A percentile compares a stretch with the other conserved stretches of the same genome.
Conservation (phyloP, 768 basidiomycete genomes). For the Coprinopsis strossmayeri region DNA sequence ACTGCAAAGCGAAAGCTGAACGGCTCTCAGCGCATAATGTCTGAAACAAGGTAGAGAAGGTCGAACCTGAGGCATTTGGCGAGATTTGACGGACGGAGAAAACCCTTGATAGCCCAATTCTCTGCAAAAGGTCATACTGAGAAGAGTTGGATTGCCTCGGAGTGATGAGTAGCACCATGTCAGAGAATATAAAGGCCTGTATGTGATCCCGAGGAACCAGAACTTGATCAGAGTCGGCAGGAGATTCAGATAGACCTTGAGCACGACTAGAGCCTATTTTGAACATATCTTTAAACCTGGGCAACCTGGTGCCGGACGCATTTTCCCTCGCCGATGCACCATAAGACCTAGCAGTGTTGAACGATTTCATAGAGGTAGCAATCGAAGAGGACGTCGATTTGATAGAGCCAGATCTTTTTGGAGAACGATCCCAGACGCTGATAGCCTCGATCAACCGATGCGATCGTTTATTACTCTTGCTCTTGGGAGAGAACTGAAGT, state of each 20-base stretch:
- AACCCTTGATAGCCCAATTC: constrained; percentile 41
- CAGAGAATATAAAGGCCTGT: constrained; percentile 54
- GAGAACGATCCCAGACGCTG: constrained; percentile 31
- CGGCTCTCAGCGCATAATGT: not conserved
- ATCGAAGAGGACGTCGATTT: constrained; percentile 23
- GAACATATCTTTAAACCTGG: constrained; percentile 16
- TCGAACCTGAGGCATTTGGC: not conserved
- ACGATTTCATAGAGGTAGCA: constrained; percentile 4
- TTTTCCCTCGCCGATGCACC: too few species aligned
- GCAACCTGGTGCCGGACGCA: constrained; percentile 19
- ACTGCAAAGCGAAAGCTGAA: not conserved
- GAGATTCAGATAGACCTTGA: not conserved
- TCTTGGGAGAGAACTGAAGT: not conserved
- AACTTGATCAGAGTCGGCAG: not conserved
- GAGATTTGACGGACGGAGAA: constrained; percentile 3
- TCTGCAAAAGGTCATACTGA: constrained; percentile 22
- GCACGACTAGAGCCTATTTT: not conserved
- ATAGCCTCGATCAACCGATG: constrained; percentile 35
- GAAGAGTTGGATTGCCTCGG: constrained; percentile 11
- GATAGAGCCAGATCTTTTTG: constrained; percentile 33
- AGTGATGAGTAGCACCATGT: constrained; percentile 55
- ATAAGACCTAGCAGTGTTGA: constrained; percentile 10
- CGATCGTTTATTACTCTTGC: constrained; percentile 7
- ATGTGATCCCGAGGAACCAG: constrained; percentile 14
- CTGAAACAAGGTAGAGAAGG: not conserved